Evolutionary conservation across 192 early-diverging fungal species (phyloP).

Genomic region (Backusella luteola): DNA sequence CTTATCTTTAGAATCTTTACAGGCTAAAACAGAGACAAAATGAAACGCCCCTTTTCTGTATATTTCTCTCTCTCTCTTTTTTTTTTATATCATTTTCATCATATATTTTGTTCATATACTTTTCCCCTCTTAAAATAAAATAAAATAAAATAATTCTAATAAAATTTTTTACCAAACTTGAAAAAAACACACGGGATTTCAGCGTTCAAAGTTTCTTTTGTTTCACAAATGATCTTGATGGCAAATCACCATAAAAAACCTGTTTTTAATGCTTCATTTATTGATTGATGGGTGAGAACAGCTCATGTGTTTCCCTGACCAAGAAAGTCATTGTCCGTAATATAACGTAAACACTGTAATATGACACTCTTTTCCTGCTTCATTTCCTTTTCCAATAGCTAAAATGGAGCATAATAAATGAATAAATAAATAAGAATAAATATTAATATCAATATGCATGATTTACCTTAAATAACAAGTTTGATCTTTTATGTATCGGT

Average conservation of each 20-base stretch:
- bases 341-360: slow-evolving; percentile 61
- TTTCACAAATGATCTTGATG: too few relatives aligned
- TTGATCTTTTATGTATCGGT: slow-evolving; percentile 31
- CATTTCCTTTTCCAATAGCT: slow-evolving; percentile 62
- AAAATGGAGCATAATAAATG: not conserved
- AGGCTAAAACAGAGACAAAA: slow-evolving; percentile 28
- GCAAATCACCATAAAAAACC: too few relatives aligned
- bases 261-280: too few relatives aligned
- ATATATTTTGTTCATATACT: not conserved
- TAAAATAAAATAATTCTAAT: too few relatives aligned
- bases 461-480: slow-evolving; percentile 42
- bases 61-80: not conserved
- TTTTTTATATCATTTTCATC: too few relatives aligned
- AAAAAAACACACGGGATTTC: too few relatives aligned
- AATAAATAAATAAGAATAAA: too few relatives aligned
- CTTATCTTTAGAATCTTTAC: slow-evolving; percentile 59
- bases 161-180: too few relatives aligned
- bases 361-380: slow-evolving; percentile 56
- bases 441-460: too few relatives aligned
- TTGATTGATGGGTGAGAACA: too few relatives aligned
- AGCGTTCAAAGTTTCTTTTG: too few relatives aligned
- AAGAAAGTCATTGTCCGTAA: slow-evolving; percentile 57
- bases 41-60: not conserved
- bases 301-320: slow-evolving; percentile 9
- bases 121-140: not conserved